These are phyloP conservation scores for Boletus reticuloceps DNA, from an alignment of 768 basidiomycete genomes.

Conservation along the genomic window DNA sequence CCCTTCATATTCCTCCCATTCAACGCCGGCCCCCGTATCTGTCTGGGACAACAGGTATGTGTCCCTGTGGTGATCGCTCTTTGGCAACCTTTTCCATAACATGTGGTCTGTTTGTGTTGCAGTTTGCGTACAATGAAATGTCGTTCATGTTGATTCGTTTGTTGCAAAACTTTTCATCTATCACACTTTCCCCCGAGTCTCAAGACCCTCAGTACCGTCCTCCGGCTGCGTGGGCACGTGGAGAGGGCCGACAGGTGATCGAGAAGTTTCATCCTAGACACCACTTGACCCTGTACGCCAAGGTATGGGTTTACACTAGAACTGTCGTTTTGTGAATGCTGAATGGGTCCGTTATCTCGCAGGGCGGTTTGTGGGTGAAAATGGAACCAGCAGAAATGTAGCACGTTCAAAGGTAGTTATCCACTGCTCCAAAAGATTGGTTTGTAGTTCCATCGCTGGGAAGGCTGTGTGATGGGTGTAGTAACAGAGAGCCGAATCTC, in stretches of 20 bases:
- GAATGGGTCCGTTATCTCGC: not conserved
- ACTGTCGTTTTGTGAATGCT: not conserved
- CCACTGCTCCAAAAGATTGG: not conserved
- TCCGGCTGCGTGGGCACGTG: constrained; percentile 27
- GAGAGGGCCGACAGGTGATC: constrained; percentile 23
- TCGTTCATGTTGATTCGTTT: constrained; percentile 33
- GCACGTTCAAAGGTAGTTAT: not conserved
- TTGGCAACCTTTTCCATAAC: constrained; percentile 4
- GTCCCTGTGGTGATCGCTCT: not conserved
- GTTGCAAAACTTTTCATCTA: constrained; percentile 27
- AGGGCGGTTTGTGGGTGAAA: constrained; percentile 49
- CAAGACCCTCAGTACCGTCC: constrained; percentile 25
- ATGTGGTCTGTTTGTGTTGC: not conserved
- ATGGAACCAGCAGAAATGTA: constrained; percentile 33
- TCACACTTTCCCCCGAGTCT: constrained; percentile 24
- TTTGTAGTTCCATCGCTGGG: not conserved
- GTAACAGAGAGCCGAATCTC: too few species aligned
- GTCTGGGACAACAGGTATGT: constrained; percentile 37
- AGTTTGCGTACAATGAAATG: constrained; percentile 37
- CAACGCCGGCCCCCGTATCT: constrained; percentile 24
- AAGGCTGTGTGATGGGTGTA: too few species aligned
- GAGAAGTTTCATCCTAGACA: constrained; percentile 27
- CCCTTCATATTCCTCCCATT: constrained; percentile 41
- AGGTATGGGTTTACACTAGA: constrained; percentile 27
- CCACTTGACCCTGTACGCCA: constrained; percentile 35